phyloP scores from a whole-genome alignment of 495 filamentous ascomycete species.

The Hypoxylon lienhwacheense region DNA sequence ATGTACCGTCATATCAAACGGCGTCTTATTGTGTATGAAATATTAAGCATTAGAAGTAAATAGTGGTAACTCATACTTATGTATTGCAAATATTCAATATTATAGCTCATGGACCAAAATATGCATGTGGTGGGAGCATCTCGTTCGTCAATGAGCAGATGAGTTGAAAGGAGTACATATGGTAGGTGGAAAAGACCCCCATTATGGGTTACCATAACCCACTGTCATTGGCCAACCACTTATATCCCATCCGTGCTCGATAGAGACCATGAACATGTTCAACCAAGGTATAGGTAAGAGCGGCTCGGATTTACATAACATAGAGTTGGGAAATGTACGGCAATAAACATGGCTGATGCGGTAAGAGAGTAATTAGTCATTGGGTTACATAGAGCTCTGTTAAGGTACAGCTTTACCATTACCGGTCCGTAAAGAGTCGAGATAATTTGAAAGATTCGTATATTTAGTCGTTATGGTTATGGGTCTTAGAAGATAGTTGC shows the following conservation, averaged over 20 bases:
- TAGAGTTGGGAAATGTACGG: slow-evolving; percentile 4
- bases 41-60: no score
- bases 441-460: no score
- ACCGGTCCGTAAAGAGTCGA: neutral
- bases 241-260: slow-evolving; percentile 10
- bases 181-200: neutral
- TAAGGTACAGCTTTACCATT: slow-evolving; percentile 16
- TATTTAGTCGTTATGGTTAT: no score
- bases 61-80: no score
- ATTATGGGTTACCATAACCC: neutral
- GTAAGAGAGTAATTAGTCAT: slow-evolving; percentile 22
- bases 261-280: slow-evolving; percentile 28
- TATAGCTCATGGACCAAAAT: slow-evolving; percentile 13
- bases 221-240: neutral
- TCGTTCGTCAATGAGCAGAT: slow-evolving; percentile 21
- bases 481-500: no score
- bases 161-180: slow-evolving; percentile 5
- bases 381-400: slow-evolving; percentile 17
- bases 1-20: no score
- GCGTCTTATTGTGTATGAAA: no score
- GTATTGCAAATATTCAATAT: no score
- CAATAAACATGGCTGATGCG: slow-evolving; percentile 6
- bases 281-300: slow-evolving; percentile 15
- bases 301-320: slow-evolving; percentile 18
- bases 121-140: slow-evolving; percentile 13